A percentile compares a stretch with the other conserved stretches of the same genome.
Evolutionary conservation across 2,329 filamentous ascomycete genomes (phyloP).

Genomic region (Hypoxylon sp.): DNA sequence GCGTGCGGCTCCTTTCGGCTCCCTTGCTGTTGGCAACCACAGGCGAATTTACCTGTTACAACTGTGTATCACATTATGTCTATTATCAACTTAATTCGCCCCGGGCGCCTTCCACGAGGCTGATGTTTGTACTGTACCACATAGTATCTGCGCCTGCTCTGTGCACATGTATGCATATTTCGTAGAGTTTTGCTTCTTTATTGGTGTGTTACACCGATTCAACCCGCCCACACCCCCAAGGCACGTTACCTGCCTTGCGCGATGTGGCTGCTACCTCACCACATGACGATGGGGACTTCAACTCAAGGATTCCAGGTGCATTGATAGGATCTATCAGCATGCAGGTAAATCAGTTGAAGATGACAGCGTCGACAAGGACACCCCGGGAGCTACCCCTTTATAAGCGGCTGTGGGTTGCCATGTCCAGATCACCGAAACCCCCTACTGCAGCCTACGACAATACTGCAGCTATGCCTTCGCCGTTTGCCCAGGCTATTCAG

Average conservation of each 20-base stretch:
- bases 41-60: constrained; percentile 4
- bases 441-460: constrained; percentile 1
- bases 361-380: neutral
- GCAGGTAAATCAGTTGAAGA: constrained; percentile 10
- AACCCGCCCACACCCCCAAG: neutral
- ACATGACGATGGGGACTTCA: constrained; percentile 19
- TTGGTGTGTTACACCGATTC: constrained; percentile 30
- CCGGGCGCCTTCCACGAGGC: constrained; percentile 5
- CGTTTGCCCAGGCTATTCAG: constrained; percentile 32
- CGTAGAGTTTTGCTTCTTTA: neutral
- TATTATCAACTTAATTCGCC: constrained; percentile 2
- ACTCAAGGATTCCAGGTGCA: neutral
- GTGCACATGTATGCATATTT: neutral
- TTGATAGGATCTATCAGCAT: constrained; percentile 1
- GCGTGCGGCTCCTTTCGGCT: neutral
- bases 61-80: neutral
- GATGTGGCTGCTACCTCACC: constrained; percentile 1
- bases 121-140: neutral
- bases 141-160: neutral
- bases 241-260: neutral
- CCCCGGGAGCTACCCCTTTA: constrained; percentile 10
- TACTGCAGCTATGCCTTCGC: constrained; percentile 31
- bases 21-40: neutral
- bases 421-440: neutral
- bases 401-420: constrained; percentile 12